phyloP scores from a whole-genome alignment of 345 rosid species.

The Gossypium sturtianum region DNA sequence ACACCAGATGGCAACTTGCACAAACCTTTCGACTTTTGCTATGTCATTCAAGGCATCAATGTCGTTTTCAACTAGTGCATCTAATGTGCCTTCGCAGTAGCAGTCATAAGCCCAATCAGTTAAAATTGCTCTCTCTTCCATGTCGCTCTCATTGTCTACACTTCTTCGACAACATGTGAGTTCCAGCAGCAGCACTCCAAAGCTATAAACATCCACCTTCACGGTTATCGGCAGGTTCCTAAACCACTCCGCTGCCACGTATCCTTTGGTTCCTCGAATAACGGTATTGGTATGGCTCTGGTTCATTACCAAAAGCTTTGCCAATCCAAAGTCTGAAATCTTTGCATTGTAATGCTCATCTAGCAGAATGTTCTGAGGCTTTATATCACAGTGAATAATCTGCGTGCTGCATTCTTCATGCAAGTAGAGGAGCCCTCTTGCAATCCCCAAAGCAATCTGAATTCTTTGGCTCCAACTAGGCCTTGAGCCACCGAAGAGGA shows the following conservation, averaged over 20 bases:
- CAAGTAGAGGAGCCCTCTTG: slow-evolving; percentile 38
- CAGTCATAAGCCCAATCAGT: slow-evolving; percentile 34
- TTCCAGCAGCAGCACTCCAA: slow-evolving; percentile 36
- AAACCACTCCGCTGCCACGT: slow-evolving; percentile 49
- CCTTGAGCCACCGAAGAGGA: slow-evolving; percentile 28
- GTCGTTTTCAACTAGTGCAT: slow-evolving; percentile 24
- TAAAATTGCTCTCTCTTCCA: slow-evolving; percentile 29
- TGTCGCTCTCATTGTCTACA: neutral
- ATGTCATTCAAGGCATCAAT: slow-evolving; percentile 14
- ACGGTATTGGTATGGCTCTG: slow-evolving; percentile 40
- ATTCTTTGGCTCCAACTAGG: slow-evolving; percentile 34
- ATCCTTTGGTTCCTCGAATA: slow-evolving; percentile 42
- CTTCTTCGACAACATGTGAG: slow-evolving; percentile 32
- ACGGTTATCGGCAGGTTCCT: slow-evolving; percentile 32
- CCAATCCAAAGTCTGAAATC: slow-evolving; percentile 45
- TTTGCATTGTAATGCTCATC: slow-evolving; percentile 31
- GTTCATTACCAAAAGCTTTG: slow-evolving; percentile 35
- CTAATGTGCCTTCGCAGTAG: slow-evolving; percentile 22
- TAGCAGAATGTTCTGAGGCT: slow-evolving; percentile 43
- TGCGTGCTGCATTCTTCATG: slow-evolving; percentile 45
- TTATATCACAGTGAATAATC: slow-evolving; percentile 46
- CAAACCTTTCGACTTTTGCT: slow-evolving; percentile 13
- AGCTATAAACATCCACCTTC: slow-evolving; percentile 44
- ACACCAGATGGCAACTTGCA: slow-evolving; percentile 39
- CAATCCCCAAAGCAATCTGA: slow-evolving; percentile 32